Evolutionary conservation across 345 rosid species (phyloP), one percentile per base, ranked within the genome.

Genomic region (Gossypium ekmanianum): DNA sequence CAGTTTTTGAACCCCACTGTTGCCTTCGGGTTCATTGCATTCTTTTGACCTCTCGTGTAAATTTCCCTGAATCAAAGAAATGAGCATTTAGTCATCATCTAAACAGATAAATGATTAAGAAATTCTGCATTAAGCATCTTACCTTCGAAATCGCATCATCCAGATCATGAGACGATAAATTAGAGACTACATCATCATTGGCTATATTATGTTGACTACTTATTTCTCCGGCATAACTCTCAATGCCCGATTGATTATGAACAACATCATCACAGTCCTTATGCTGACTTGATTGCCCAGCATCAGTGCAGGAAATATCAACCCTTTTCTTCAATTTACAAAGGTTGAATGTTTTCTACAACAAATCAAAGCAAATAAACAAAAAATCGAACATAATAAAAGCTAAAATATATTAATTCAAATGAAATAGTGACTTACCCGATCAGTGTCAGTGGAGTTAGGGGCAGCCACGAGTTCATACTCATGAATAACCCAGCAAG

Each of bases 401-500:
- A 18, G 27, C 27, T 18, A 11, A 65, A 41, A 2, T 34, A 5
- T 34, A 5, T 34, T 34, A 7, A 65, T 2, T n/a, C 17, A 10
- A 64, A 9, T 17, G 7, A 17, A 39, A 48, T 17, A 45, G 0
- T 24, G 13, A 68, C 73, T 70, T 52, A 70, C 73, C 10, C 1
- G 61, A 41, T 70, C 10, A 52, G 11, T 11, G 20, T 17, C 17
- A 52, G 20, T 9, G 4, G 47, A 1, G 2, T 26, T 26, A 9
- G 22, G 22, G 0, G 8, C 20, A 26, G 13, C 13, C 20, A 5
- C 61, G 11, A 70, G 72, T 70, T 51, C 61, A 18, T 70, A 70
- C 61, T 70, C 73, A 52, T 70, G 61, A 27, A 70, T 70, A 11
- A 70, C 73, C 73, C 73, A 70, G 7, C 61, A 52, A 51, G 61